Evolutionary conservation across 345 rosid species (phyloP), one percentile per base, ranked within the genome.

Genomic region (Clarkia xantiana): DNA sequence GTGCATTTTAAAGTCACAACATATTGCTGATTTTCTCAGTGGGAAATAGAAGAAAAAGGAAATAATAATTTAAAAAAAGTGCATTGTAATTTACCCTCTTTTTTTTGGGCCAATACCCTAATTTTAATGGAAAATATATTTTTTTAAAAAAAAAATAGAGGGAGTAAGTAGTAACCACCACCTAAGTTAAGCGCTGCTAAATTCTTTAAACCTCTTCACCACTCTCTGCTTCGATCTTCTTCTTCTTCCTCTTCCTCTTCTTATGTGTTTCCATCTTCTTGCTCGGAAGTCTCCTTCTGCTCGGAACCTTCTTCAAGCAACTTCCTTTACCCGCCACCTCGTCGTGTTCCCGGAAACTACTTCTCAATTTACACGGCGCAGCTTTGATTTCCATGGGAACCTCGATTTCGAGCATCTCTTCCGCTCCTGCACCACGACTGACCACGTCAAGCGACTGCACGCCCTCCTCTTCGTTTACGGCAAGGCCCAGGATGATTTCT

Each of bases 401-500:
- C 9, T 49, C 38, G 52, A 54, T 13, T 54, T 47, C 44, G 65
- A 54, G 39, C 45, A 23, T 38, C 44, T 55, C 36, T 43, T 61
- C 29, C 53, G 42, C 25, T 61, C 65, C 41, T 55, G 48, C 22
- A 48, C 59, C 16, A 54, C 36, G 11, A 12, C 50, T 20, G 46
- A 49, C 49, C 44, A 34, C 50, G 65, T 50, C 42, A 61, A 54
- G 40, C 17, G 59, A 16, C 44, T 53, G 11, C 65, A 61, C 45
- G 65, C 65, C 43, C 54, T 48, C 44, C 54, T 48, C 38, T 16
- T 61, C 19, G 59, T 54, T 19, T 49, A 58, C 3, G 59, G 65
- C 42, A 54, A 44, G 14, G 34, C 53, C 50, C 39, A 55, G 14
- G 44, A 43, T 44, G 49, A 48, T 17, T 18, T 48, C 44, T 15